A percentile compares a stretch with the other conserved stretches of the same genome.
phyloP scores from a whole-genome alignment of 75 land plant species.

The Chamaecyparis obtusa region DNA sequence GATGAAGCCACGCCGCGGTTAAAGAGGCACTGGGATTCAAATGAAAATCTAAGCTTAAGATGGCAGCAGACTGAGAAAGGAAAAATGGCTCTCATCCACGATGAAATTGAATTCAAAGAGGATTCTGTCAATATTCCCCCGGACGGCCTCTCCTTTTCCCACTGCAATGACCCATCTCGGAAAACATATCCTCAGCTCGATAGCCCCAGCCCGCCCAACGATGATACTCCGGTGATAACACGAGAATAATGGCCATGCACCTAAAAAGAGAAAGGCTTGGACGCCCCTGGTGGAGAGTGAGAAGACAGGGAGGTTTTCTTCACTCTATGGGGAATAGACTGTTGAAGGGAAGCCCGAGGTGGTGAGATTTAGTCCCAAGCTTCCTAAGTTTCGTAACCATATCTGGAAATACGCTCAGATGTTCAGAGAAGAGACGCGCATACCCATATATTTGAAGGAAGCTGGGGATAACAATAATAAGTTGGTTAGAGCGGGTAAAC shows the following conservation, averaged over 20 bases:
- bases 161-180: neutral
- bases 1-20: too few relatives aligned
- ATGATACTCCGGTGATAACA: neutral
- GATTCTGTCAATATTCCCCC: neutral
- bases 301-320: neutral
- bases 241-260: neutral
- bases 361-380: neutral
- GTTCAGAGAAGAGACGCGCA: neutral
- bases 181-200: neutral
- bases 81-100: neutral
- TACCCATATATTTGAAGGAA: neutral
- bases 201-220: neutral
- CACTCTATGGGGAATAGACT: neutral
- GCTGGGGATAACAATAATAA: too few relatives aligned
- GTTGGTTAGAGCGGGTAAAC: too few relatives aligned
- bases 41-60: too few relatives aligned
- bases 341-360: neutral
- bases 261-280: neutral
- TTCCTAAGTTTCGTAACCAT: neutral
- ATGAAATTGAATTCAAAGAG: neutral
- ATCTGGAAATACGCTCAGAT: neutral
- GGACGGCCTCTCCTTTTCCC: neutral
- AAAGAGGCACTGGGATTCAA: too few relatives aligned
- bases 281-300: neutral
- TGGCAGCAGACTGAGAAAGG: too few relatives aligned